Percentiles rank a stretch among this genome's conserved stretches.
Evolutionary conservation across 331 rosid species (phyloP).

Genomic region (Phaseolus coccineus): DNA sequence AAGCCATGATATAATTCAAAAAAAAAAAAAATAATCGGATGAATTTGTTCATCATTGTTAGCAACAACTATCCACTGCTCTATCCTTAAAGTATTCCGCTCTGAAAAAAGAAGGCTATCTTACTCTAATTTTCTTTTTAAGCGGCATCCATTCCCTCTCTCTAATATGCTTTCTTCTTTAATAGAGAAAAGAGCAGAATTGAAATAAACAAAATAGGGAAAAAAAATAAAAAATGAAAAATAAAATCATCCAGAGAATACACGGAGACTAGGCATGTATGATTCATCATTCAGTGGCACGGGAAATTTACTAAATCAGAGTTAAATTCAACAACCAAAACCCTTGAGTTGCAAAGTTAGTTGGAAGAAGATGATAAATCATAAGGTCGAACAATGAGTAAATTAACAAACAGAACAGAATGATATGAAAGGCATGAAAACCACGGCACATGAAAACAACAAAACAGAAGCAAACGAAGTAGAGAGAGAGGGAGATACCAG

Average conservation of each 20-base stretch:
- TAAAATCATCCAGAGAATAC: neutral
- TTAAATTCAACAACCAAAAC: neutral
- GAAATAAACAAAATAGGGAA: neutral
- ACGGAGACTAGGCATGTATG: neutral
- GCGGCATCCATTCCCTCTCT: neutral
- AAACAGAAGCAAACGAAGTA: neutral
- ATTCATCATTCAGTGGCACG: neutral
- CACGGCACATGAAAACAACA: neutral
- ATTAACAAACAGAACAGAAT: neutral
- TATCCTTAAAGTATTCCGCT: too few species aligned
- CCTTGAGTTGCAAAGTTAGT: neutral
- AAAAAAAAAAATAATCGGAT: slow-evolving; percentile 8
- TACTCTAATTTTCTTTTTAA: neutral
- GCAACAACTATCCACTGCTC: neutral
- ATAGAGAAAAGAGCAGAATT: neutral
- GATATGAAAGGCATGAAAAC: neutral
- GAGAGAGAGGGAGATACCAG: slow-evolving; percentile 53
- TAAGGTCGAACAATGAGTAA: neutral
- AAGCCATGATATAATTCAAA: neutral
- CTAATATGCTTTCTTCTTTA: neutral
- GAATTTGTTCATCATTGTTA: neutral
- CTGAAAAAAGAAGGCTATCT: neutral
- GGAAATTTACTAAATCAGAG: neutral
- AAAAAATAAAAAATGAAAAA: neutral
- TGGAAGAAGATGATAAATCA: neutral